Base-by-base conservation (phyloP, 345 rosid genomes). In the Brassica rapa region DNA sequence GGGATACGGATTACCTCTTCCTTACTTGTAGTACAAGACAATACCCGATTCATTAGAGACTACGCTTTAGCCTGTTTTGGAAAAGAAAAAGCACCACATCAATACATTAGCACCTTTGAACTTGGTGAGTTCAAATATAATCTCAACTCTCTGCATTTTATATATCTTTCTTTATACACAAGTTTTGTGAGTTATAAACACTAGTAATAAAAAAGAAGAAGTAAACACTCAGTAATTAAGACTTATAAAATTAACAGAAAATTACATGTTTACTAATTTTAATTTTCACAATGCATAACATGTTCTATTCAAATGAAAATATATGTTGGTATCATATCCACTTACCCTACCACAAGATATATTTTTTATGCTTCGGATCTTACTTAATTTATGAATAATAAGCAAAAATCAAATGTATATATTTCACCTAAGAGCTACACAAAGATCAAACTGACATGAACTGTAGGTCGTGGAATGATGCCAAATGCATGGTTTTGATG, bases 1-100 rank as follows among this genome's bases (percentile, higher is more conserved):
- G 78, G 82, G 82, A 67, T 49, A 73, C 82, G 30, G 78, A 73
- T 79, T 73, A 79, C 74, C 82, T 73, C 78, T 68, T 79, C 82
- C 57, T 79, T 51, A 25, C 24, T 66, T 19, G 7, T 21, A 19
- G 61, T 71, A 77, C 51, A 66, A 64, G 10, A 25, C 30, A 59
- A 66, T 5, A 43, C 62, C 11, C 0, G 57, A 27, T 12, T 30
- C 53, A 68, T 1, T 5, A 68, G 61, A 46, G 32, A 59, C 62
- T 23, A 11, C 3, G 51, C 9, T 23, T n/a, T 61, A 46, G 62
- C 37, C 12, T 56, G 68, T 24, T 70, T 70, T 62, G 64, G 21
- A 69, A 68, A 49, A 29, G 76, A 55, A 16, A 37, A 69, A 46
- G 19, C 74, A 49, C 70, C 70, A 3, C 16, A 24, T 24, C 30